Evolutionary conservation across 768 basidiomycete genomes (phyloP).

Genomic region (Mycena maculata): DNA sequence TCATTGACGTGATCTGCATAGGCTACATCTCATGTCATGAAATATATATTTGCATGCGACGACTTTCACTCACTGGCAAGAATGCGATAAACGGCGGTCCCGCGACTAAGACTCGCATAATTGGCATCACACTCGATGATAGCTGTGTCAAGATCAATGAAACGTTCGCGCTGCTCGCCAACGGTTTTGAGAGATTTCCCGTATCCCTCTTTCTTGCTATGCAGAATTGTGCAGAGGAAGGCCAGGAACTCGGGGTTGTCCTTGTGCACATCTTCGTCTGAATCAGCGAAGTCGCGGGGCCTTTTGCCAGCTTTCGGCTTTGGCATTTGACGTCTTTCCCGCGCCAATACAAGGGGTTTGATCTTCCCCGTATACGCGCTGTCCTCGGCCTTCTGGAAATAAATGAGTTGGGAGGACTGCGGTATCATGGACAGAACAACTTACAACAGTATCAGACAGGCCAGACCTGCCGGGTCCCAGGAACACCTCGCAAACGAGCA

Average conservation of each 20-base stretch:
- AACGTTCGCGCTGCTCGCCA: background rate
- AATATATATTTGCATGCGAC: background rate
- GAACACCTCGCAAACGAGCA: background rate
- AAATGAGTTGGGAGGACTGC: background rate
- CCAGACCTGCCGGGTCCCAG: background rate
- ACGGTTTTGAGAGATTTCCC: background rate
- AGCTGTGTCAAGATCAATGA: background rate
- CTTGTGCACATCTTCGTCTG: background rate
- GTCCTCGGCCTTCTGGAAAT: background rate
- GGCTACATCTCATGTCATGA: background rate
- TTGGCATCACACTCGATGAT: background rate
- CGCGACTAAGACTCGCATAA: background rate
- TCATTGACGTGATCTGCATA: background rate
- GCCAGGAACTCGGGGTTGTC: background rate
- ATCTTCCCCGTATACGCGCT: background rate
- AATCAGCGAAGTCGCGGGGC: background rate
- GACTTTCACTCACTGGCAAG: background rate
- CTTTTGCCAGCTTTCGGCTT: background rate
- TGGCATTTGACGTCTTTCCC: background rate
- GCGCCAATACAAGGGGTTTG: constrained; percentile 3
- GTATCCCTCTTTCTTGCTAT: background rate
- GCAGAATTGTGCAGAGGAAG: background rate
- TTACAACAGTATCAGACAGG: background rate
- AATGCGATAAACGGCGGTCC: background rate
- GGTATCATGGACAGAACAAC: background rate